A percentile compares a stretch with the other conserved stretches of the same genome.
Conservation (phyloP, 805 yeast species). For the Metschnikowia peoriensis region DNA sequence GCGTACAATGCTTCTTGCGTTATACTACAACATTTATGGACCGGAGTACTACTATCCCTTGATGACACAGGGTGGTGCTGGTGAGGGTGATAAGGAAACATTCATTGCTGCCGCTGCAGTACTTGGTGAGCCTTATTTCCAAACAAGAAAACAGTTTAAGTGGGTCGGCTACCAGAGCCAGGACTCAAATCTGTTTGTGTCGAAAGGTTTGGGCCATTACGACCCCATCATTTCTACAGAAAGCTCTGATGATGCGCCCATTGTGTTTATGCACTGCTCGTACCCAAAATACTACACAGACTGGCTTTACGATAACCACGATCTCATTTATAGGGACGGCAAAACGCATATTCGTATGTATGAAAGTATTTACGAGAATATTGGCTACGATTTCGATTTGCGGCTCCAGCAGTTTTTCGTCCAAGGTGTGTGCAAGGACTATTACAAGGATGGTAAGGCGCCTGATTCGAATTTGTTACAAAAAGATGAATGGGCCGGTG, state of each 20-base stretch:
- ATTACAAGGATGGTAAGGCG: constrained; percentile 27
- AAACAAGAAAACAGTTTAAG: constrained; percentile 44
- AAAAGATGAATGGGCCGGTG: constrained; percentile 33
- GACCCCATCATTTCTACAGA: constrained; percentile 33
- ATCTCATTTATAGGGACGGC: constrained; percentile 30
- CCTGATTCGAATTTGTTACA: constrained; percentile 23
- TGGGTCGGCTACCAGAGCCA: constrained; percentile 41
- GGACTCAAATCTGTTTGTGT: constrained; percentile 21
- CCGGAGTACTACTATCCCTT: constrained; percentile 66
- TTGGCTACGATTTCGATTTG: constrained; percentile 44
- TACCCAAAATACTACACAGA: constrained; percentile 49
- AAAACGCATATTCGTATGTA: constrained; percentile 43
- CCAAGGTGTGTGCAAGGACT: constrained; percentile 37
- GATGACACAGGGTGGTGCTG: constrained; percentile 69
- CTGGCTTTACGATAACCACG: constrained; percentile 23
- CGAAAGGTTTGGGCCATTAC: constrained; percentile 34
- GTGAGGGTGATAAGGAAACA: constrained; percentile 82
- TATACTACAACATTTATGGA: constrained; percentile 65
- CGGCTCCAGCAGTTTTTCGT: constrained; percentile 38
- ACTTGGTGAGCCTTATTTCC: constrained; percentile 49
- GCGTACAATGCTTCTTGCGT: constrained; percentile 54
- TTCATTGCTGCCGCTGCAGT: constrained; percentile 66
- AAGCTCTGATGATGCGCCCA: constrained; percentile 16
- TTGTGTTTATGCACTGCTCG: constrained; percentile 55
- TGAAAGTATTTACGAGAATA: constrained; percentile 29